Conservation (phyloP, 805 yeast genomes). For the Lachancea cidri region DNA sequence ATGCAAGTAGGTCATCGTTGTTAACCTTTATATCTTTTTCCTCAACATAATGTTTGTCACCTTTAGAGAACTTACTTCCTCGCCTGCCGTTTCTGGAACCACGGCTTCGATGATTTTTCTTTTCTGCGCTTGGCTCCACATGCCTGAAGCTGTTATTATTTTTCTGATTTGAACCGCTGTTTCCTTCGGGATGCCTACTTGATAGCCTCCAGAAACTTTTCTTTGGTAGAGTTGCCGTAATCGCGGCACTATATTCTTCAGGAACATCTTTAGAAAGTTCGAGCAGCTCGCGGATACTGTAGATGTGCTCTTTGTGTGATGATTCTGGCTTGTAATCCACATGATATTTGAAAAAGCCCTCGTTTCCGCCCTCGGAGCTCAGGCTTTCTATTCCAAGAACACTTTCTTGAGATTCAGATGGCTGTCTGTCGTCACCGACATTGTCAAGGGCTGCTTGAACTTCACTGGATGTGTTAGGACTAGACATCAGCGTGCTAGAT, state of each 20-base stretch:
- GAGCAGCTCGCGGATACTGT: conserved; percentile 28
- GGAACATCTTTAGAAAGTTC: conserved; percentile 19
- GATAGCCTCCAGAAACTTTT: conserved; percentile 45
- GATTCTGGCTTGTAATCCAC: conserved; percentile 11
- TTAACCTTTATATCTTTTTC: conserved; percentile 26
- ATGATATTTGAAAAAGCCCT: not conserved
- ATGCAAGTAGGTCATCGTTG: conserved; percentile 31
- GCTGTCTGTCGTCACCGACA: not conserved
- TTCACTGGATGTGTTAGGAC: not conserved
- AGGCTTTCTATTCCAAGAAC: not conserved
- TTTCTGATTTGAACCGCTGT: conserved; percentile 7
- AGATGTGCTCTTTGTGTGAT: conserved; percentile 15
- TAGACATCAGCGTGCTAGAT: not conserved
- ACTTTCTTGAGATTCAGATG: not conserved
- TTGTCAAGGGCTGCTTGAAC: not conserved
- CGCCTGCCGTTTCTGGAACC: conserved; percentile 16
- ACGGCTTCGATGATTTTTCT: conserved; percentile 12
- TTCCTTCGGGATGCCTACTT: conserved; percentile 19
- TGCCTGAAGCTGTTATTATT: conserved; percentile 3
- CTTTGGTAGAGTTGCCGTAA: conserved; percentile 39
- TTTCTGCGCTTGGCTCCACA: conserved; percentile 11
- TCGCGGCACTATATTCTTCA: conserved; percentile 30
- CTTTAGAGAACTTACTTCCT: conserved; percentile 12
- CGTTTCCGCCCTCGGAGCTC: not conserved
- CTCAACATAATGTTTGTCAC: conserved; percentile 13